A percentile compares a stretch with the other conserved stretches of the same genome.
These are phyloP conservation scores for Xylaria grammica DNA, from an alignment of 495 filamentous ascomycete species.

Conservation along the genomic window DNA sequence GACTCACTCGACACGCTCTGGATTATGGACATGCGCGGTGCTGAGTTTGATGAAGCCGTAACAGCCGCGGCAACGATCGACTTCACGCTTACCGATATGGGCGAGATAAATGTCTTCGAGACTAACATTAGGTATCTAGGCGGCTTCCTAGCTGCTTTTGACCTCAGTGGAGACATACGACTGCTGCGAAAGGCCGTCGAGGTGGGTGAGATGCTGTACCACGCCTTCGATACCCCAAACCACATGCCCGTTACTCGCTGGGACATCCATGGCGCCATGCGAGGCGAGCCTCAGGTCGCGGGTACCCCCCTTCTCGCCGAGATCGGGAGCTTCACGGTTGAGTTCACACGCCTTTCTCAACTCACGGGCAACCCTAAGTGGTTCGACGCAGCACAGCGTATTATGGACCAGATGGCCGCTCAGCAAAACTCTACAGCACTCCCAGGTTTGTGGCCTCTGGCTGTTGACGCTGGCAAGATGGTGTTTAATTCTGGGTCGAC, in stretches of 20 bases:
- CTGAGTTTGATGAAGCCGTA: conserved; percentile 75
- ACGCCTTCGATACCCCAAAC: conserved; percentile 84
- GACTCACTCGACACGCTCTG: conserved; percentile 81
- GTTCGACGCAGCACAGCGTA: conserved; percentile 80
- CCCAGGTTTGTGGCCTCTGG: conserved; percentile 82
- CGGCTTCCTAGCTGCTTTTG: conserved; percentile 76
- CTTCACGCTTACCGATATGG: conserved; percentile 65
- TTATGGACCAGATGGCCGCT: conserved; percentile 73
- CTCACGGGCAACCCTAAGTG: conserved; percentile 80
- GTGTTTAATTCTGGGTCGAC: conserved; percentile 36
- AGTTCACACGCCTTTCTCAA: conserved; percentile 86
- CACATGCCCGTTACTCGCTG: conserved; percentile 70
- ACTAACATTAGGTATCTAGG: conserved; percentile 77
- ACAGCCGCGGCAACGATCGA: conserved; percentile 71
- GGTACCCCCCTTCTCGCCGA: conserved; percentile 51
- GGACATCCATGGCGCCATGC: conserved; percentile 38
- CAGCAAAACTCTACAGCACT: conserved; percentile 70
- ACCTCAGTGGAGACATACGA: conserved; percentile 61
- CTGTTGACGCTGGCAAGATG: conserved; percentile 59
- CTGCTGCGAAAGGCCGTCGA: conserved; percentile 77
- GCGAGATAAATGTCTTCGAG: conserved; percentile 68
- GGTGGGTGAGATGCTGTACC: conserved; percentile 75
- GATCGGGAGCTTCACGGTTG: conserved; percentile 76
- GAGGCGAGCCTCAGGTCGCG: conserved; percentile 33
- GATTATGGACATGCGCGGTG: conserved; percentile 77